Evolutionary conservation across 2,329 filamentous ascomycete species (phyloP).

Genomic region (Alternaria sp.): DNA sequence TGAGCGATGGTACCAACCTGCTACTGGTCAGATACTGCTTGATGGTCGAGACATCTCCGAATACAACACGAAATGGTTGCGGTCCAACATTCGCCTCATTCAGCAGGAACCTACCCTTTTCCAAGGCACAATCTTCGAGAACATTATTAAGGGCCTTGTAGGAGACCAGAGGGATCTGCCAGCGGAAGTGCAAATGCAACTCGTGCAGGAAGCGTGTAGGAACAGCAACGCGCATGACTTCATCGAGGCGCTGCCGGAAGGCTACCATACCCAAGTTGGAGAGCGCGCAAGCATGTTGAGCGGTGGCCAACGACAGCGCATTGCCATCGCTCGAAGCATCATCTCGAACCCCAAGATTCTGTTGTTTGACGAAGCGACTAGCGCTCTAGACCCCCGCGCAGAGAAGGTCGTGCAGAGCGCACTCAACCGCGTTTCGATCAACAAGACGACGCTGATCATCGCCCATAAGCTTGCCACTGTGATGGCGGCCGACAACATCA

Average conservation of each 20-base stretch:
- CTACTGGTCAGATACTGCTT: constrained; percentile 69
- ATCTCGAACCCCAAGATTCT: constrained; percentile 90
- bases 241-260: not conserved
- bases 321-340: constrained; percentile 88
- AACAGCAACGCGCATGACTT: not conserved
- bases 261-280: not conserved
- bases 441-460: constrained; percentile 90
- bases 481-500: constrained; percentile 54
- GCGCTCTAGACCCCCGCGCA: constrained; percentile 88
- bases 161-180: not conserved
- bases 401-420: constrained; percentile 93
- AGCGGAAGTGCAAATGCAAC: not conserved
- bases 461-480: constrained; percentile 93
- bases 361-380: constrained; percentile 92
- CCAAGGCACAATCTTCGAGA: constrained; percentile 55
- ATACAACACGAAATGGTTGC: constrained; percentile 57
- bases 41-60: constrained; percentile 68
- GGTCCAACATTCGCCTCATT: constrained; percentile 71
- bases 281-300: not conserved
- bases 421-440: constrained; percentile 80
- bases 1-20: constrained; percentile 89
- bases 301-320: constrained; percentile 94
- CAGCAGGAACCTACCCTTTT: constrained; percentile 56
- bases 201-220: not conserved
- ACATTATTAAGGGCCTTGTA: constrained; percentile 55